Base-by-base conservation (phyloP, 2,329 filamentous ascomycete species). In the Balansia obtecta region DNA sequence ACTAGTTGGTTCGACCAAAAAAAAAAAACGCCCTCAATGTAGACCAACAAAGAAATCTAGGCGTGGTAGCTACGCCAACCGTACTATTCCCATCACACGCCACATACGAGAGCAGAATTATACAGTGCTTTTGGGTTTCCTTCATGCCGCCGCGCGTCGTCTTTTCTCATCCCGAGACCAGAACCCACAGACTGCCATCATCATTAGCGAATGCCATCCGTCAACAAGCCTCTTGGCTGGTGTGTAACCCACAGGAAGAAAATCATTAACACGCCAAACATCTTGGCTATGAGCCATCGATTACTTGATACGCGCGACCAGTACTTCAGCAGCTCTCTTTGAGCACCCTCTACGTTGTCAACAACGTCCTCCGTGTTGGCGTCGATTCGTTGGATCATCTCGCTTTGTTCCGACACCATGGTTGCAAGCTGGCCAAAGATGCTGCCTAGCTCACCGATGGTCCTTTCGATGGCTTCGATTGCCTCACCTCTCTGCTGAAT, bases 321-420 rank as follows among this genome's bases (percentile, higher is more conserved):
- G 69, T 97, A 98, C 67, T 96, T 96, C 70, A 98, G 80, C 62
- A 98, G 66, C 68, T 98, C 91, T 55, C 90, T 78, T 65, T 98
- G 93, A 6, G 93, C 93, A 16, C 93, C 93, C 62, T 95, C 82
- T n/a, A 98, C 91, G 60, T 98, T 98, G 62, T 97, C 91, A 50
- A 98, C 91, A 6, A 98, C 88, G 60, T 96, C 90, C 63, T 98
- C 93, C 1, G 91, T 96, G 67, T 97, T 96, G 56, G 91, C 91
- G 61, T 97, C 91, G 62, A 96, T 96, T 46, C 91, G 78, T 68
- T 97, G 88, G 57, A 98, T 95, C 85, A 95, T 95, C 68, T 96
- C 93, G 54, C 87, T 88, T 70, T 98, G 93, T 66, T 98, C 91
- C 50, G 86, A 88, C 32, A 98, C 93, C 93, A 98, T 97, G 57